Base-by-base conservation (phyloP, 257 asterid species). In the Primulina huaijiensis region DNA sequence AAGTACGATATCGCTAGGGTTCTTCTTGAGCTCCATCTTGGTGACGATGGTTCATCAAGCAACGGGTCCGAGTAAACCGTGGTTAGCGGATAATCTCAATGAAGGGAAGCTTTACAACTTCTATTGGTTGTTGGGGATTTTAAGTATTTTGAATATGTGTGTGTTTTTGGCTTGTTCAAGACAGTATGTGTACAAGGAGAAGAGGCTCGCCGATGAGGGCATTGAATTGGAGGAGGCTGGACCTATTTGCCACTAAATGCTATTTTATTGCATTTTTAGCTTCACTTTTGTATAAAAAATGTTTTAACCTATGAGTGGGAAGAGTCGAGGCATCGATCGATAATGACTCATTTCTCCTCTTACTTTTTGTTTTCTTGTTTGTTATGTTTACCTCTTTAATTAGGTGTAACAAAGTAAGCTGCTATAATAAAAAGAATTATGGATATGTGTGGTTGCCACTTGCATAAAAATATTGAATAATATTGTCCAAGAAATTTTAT, bases 141-240 rank as follows among this genome's bases (percentile, higher is more conserved):
- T 90, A 74, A 88, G 95, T 70, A 31, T 78, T 23, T 17, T 88
- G 71, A 92, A 90, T 58, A 50, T 92, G 74, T 67, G 68, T 25
- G 14, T 82, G 9, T 92, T 82, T 74, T 58, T 90, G 72, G 37
- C 75, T 14, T 66, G 84, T 38, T 75, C 97, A 0, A 87, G 82
- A 65, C 33, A 85, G 79, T 90, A 92, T 21, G 95, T 90, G 70
- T 92, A 92, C 78, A 92, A 88, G 90, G 97, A 92, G 76, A 82
- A 87, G 76, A 88, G 96, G 80, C 86, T 90, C 38, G 87, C 86
- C 0, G 86, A 82, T 0, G 85, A 72, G 65, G 96, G 92, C 10
- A 79, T 82, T 56, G 88, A 85, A 82, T 34, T 86, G 85, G 96
- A 89, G 70, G 92, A 86, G n/a, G 60, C 30, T 0, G 90, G 29